Evolutionary conservation across 768 basidiomycete genomes (phyloP).

Genomic region (Termitomyces sp.): DNA sequence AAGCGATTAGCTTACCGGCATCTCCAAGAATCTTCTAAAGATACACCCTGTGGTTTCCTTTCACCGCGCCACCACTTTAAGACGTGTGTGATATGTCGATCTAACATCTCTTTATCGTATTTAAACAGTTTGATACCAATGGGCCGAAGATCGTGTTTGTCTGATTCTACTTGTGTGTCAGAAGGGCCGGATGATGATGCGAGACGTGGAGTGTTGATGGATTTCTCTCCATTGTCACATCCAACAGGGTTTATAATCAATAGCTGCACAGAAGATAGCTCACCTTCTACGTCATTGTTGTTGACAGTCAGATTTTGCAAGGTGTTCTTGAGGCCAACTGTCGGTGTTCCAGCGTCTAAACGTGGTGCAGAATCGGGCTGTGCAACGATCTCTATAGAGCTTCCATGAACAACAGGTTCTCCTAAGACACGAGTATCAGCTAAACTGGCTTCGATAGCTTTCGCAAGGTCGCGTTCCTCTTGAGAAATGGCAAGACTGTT

Average conservation of each 20-base stretch:
- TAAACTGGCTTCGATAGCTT: constrained; percentile 43
- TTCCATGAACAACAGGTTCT: background rate
- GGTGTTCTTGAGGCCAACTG: background rate
- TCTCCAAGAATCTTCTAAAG: constrained; percentile 47
- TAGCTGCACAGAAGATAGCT: background rate
- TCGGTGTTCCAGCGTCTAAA: background rate
- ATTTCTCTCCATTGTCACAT: background rate
- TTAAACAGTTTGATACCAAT: constrained; percentile 62
- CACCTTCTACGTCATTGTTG: background rate
- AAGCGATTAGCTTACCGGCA: constrained; percentile 52
- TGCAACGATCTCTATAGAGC: background rate
- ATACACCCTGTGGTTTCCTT: constrained; percentile 67
- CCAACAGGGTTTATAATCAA: background rate
- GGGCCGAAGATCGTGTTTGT: constrained; percentile 29
- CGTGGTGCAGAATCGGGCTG: background rate
- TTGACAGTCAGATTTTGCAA: background rate
- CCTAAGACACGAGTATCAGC: constrained; percentile 10
- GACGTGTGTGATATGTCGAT: constrained; percentile 44
- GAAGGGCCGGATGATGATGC: background rate
- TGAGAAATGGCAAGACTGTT: constrained; percentile 8
- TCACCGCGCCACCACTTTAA: constrained; percentile 74
- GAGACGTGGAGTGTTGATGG: background rate
- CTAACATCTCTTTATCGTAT: constrained; percentile 48
- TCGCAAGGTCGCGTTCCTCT: constrained; percentile 38
- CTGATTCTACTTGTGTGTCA: constrained; percentile 6